These are phyloP conservation scores for Epichloe gansuensis DNA, from an alignment of 2,329 filamentous ascomycete species.

Conservation along the genomic window DNA sequence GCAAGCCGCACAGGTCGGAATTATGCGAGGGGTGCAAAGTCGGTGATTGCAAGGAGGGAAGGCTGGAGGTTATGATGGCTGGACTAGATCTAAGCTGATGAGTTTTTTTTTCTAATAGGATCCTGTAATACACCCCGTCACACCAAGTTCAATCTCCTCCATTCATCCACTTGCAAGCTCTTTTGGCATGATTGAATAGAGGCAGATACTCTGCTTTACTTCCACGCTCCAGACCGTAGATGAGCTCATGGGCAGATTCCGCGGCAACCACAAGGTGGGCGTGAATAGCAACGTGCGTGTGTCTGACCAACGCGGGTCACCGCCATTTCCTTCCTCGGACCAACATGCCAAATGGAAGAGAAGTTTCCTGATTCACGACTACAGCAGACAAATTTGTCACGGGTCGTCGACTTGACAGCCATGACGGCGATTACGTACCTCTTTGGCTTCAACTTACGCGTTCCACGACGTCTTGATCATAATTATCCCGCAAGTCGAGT, in stretches of 20 bases:
- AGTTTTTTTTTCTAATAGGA: no score
- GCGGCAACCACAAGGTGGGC: no score
- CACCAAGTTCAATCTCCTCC: no score
- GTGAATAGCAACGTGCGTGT: no score
- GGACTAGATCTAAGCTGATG: conserved; percentile 4
- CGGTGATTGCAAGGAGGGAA: conserved; percentile 15
- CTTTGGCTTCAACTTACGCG: conserved; percentile 27
- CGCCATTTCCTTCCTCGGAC: no score
- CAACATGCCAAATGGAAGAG: conserved; percentile 15
- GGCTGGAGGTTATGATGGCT: neutral
- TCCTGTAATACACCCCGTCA: no score
- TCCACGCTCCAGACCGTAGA: no score
- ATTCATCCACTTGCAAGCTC: no score
- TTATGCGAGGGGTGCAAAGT: conserved; percentile 27
- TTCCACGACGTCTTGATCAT: conserved; percentile 25
- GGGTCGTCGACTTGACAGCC: conserved; percentile 16
- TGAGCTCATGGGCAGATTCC: no score
- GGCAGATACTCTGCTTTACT: no score
- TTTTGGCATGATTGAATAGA: no score
- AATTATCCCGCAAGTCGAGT: neutral
- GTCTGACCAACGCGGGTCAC: neutral
- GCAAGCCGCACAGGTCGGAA: conserved; percentile 11
- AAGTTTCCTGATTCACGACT: conserved; percentile 21
- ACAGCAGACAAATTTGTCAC: neutral
- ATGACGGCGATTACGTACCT: conserved; percentile 31